A percentile compares a stretch with the other conserved stretches of the same genome.
Evolutionary conservation across 1,284 basidiomycete genomes (phyloP).

Genomic region (Rhodotorula sp.): DNA sequence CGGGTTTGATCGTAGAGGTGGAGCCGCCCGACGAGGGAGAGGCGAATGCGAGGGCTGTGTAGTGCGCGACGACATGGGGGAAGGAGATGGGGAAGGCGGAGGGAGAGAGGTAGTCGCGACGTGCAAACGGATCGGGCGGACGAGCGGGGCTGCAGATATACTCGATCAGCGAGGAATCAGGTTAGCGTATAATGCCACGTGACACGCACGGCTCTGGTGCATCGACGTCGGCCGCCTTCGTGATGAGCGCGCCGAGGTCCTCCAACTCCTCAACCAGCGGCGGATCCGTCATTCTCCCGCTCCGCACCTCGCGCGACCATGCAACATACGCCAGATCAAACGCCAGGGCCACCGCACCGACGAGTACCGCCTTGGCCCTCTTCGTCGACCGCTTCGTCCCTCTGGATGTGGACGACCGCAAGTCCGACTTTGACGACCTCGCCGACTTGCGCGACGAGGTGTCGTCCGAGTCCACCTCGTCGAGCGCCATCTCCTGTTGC

Average conservation of each 20-base stretch:
- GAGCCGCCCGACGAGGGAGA: not conserved
- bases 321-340: constrained; percentile 21
- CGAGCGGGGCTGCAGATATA: not conserved
- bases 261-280: constrained; percentile 12
- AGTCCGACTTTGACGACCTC: not conserved
- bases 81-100: constrained; percentile 20
- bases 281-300: not conserved
- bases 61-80: not conserved
- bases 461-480: not conserved
- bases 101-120: not conserved
- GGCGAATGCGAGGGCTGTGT: constrained; percentile 8
- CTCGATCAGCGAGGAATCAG: too few species aligned
- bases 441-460: not conserved
- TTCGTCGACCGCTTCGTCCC: not conserved
- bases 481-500: too few species aligned
- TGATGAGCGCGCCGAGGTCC: constrained; percentile 23
- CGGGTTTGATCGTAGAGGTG: not conserved
- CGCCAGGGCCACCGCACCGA: constrained; percentile 25
- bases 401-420: not conserved
- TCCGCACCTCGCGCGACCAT: constrained; percentile 16
- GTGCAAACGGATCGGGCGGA: not conserved
- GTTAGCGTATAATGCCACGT: not conserved
- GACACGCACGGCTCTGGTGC: not conserved
- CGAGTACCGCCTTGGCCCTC: constrained; percentile 9
- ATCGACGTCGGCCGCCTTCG: constrained; percentile 6